These are phyloP conservation scores for Notholithocarpus densiflorus DNA, from an alignment of 306 rosid species.

Conservation along the genomic window DNA sequence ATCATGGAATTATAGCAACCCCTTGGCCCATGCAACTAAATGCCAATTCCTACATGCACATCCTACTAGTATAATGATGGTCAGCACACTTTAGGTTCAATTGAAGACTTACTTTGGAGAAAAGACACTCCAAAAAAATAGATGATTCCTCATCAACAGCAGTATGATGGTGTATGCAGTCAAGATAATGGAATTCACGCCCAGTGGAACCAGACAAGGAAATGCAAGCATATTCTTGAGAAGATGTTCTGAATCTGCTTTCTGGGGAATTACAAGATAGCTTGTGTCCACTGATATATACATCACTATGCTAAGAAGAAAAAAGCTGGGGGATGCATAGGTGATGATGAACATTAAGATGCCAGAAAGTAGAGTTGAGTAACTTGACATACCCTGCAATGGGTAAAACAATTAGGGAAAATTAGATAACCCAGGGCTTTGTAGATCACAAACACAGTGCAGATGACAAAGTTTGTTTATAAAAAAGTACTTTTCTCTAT, in stretches of 20 bases:
- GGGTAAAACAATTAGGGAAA: slow-evolving; percentile 28
- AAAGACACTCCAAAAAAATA: slow-evolving; percentile 92
- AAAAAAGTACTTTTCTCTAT: background rate
- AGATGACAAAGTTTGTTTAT: background rate
- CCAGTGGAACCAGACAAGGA: slow-evolving; percentile 80
- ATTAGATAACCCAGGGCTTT: slow-evolving; percentile 15
- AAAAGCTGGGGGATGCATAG: slow-evolving; percentile 77
- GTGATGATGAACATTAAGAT: slow-evolving; percentile 88
- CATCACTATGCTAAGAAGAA: slow-evolving; percentile 66
- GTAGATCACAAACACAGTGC: slow-evolving; percentile 14
- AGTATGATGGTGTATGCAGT: slow-evolving; percentile 61
- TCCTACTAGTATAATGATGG: background rate
- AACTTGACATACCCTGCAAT: slow-evolving; percentile 83
- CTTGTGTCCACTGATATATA: slow-evolving; percentile 52
- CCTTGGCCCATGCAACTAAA: background rate
- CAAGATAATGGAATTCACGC: slow-evolving; percentile 68
- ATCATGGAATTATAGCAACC: background rate
- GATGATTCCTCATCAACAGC: slow-evolving; percentile 91
- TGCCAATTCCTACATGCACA: background rate
- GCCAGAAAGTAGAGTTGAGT: slow-evolving; percentile 81
- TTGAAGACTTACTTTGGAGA: slow-evolving; percentile 83
- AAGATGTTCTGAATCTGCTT: slow-evolving; percentile 51
- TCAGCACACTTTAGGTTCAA: slow-evolving; percentile 11
- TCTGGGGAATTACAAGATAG: slow-evolving; percentile 22
- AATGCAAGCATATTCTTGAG: slow-evolving; percentile 68